Base-by-base conservation (phyloP, 106 monocot genomes). In the Cymbidium sinense region DNA sequence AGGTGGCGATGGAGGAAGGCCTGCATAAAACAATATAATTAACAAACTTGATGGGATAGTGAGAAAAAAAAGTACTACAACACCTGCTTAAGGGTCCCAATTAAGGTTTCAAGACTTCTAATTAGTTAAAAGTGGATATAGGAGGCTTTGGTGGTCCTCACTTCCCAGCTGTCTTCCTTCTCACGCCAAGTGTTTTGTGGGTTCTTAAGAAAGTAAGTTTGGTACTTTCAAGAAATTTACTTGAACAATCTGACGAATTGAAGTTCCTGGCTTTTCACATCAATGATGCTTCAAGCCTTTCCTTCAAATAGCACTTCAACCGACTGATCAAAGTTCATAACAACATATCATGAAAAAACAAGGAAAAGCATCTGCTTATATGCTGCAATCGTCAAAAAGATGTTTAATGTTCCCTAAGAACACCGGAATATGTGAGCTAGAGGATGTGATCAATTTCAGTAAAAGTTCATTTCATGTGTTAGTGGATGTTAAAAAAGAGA, bases 1-100 rank as follows among this genome's bases (percentile, higher is more conserved):
- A 33, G 96, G 96, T 28, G 96, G 96, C 29, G 96, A 88, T 61
- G 87, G 85, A 77, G 96, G 93, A 80, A 96, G 93, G n/a, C 96
- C 96, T 96, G 81, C 85, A 81, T 62, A 78, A 36, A 77, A 72
- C 50, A 62, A 35, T 23, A 58, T 74, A 70, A 37, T 50, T 29
- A 47, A 79, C 39, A 47, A 8, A 8, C 8, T 25, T 25, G 27
- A 0, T n/a, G 61, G 23, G 61, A 62, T 25, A 27, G 11, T 62
- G 5, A 54, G 17, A 8, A 54, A 54, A 54, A 54, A 19, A 5
- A 54, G 21, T 4, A 54, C 17, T 52, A 2, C 52, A 52, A 52
- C 21, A 52, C 20, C 27, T 8, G 28, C 21, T 4, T 17, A 52
- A 52, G 21, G n/a, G 64, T 55, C 27, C 64, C n/a, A 64, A 64